These are phyloP conservation scores for Fraxinus greggii DNA, from an alignment of 305 asterid genomes.

Conservation along the genomic window DNA sequence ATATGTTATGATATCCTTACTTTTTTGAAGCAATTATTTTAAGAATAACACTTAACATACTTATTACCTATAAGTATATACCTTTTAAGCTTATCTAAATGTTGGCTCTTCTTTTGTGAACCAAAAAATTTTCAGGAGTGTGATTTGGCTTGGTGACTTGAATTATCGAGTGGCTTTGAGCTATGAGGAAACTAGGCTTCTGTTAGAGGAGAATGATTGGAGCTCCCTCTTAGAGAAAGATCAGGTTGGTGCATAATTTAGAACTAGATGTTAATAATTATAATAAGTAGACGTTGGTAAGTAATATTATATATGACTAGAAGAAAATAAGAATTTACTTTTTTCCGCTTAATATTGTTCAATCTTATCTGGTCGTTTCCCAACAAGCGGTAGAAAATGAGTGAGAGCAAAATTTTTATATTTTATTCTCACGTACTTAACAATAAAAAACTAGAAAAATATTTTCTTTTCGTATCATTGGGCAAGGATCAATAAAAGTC, in stretches of 20 bases:
- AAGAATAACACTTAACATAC: neutral
- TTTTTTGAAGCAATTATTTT: neutral
- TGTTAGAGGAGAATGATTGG: conserved; percentile 76
- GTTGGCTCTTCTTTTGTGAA: neutral
- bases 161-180: conserved; percentile 80
- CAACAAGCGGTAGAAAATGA: neutral
- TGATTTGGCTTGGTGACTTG: conserved; percentile 91
- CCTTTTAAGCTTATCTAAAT: neutral
- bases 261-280: neutral
- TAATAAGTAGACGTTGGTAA: neutral
- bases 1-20: neutral
- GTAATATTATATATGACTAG: neutral
- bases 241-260: conserved; percentile 55
- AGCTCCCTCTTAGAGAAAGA: conserved; percentile 71
- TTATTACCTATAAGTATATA: no score
- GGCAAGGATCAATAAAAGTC: conserved; percentile 14
- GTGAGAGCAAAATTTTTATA: neutral
- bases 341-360: neutral
- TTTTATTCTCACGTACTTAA: neutral
- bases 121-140: neutral
- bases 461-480: neutral
- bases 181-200: conserved; percentile 63
- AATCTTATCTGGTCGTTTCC: neutral
- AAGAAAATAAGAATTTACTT: neutral
- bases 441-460: neutral